phyloP scores from a whole-genome alignment of 345 rosid genomes.

The Hibiscus tridactylites region DNA sequence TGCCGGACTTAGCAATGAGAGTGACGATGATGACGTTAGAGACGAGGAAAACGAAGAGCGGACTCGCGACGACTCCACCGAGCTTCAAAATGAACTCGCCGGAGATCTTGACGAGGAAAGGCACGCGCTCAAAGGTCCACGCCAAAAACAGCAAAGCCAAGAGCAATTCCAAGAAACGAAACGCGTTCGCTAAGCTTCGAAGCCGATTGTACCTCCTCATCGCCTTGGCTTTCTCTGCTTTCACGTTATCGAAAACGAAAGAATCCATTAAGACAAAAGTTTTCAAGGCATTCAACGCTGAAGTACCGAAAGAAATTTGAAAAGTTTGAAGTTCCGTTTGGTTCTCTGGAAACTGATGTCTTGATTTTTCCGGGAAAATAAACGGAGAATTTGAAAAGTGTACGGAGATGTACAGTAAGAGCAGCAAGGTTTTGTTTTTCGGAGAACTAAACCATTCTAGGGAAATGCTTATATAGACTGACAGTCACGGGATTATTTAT shows the following conservation, averaged over 20 bases:
- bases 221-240: constrained; percentile 38
- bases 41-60: constrained; percentile 52
- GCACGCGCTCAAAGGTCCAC: constrained; percentile 47
- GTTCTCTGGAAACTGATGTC: not conserved
- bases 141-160: constrained; percentile 34
- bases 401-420: no score
- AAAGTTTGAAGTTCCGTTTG: not conserved
- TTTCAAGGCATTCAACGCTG: not conserved
- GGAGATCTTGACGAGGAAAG: constrained; percentile 38
- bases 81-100: constrained; percentile 31
- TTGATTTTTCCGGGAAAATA: not conserved
- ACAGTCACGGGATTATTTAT: no score
- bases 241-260: constrained; percentile 28
- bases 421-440: no score
- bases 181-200: constrained; percentile 22
- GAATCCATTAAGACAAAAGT: constrained; percentile 18
- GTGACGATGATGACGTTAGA: constrained; percentile 50
- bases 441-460: no score
- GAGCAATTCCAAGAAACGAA: constrained; percentile 44
- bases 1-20: constrained; percentile 46
- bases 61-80: constrained; percentile 35
- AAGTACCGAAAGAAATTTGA: not conserved
- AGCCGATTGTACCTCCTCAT: constrained; percentile 29
- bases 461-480: no score
- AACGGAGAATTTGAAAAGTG: not conserved